Percentiles rank a stretch among this genome's conserved stretches.
These are phyloP conservation scores for Pseudocercospora crystallina DNA, from an alignment of 2,329 filamentous ascomycete genomes.

Conservation along the genomic window DNA sequence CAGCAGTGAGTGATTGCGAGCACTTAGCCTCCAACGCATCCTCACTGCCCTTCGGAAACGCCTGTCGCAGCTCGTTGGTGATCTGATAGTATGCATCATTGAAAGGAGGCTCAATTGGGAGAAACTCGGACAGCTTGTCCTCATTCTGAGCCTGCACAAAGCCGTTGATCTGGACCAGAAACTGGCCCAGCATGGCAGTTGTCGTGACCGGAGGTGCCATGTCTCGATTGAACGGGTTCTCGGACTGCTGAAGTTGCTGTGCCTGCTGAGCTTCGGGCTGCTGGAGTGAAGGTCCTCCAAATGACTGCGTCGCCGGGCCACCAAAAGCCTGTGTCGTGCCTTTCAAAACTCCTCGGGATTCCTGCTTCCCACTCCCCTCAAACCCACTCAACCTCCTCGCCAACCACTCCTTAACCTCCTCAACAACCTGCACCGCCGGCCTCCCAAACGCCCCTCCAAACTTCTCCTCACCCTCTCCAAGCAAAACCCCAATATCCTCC, in stretches of 20 bases:
- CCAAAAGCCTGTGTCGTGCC: too few relatives aligned
- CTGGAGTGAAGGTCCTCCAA: too few relatives aligned
- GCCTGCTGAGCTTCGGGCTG: too few relatives aligned
- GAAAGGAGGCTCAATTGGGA: conserved; percentile 72
- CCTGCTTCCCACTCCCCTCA: background rate
- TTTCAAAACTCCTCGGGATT: too few relatives aligned
- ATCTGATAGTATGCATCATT: conserved; percentile 67
- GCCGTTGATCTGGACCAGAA: conserved; percentile 63
- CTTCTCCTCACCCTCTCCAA: background rate
- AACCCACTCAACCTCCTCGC: background rate
- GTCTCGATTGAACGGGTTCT: background rate
- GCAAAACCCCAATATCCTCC: background rate
- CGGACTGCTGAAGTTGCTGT: too few relatives aligned
- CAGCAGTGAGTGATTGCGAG: conserved; percentile 63
- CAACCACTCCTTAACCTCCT: conserved; percentile 8
- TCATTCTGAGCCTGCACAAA: conserved; percentile 66
- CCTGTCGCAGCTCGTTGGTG: conserved; percentile 62
- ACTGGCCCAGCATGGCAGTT: conserved; percentile 55
- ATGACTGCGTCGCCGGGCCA: too few relatives aligned
- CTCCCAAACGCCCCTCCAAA: background rate
- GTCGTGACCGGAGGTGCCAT: conserved; percentile 13
- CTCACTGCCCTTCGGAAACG: conserved; percentile 52
- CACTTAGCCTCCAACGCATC: conserved; percentile 63
- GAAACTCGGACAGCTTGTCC: conserved; percentile 64
- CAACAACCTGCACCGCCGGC: background rate